phyloP scores from a whole-genome alignment of 2,329 filamentous ascomycete genomes.

The Aspergillus udagawae region DNA sequence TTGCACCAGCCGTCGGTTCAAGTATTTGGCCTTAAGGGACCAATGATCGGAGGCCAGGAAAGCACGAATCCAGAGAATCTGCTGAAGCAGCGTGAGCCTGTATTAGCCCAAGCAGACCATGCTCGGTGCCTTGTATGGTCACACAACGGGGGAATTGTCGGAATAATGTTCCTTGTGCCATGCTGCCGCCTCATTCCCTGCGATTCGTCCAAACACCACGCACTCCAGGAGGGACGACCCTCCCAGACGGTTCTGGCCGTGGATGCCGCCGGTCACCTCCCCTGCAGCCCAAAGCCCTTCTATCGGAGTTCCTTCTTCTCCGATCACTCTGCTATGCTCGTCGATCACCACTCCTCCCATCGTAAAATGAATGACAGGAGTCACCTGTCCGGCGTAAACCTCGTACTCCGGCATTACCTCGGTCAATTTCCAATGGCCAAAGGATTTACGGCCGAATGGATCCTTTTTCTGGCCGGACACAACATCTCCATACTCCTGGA shows the following conservation, averaged over 20 bases:
- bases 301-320: constrained; percentile 42
- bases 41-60: too few species aligned
- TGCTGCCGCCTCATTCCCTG: constrained; percentile 47
- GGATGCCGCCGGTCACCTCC: constrained; percentile 62
- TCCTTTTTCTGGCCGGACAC: constrained; percentile 43
- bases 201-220: constrained; percentile 60
- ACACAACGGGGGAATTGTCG: background rate
- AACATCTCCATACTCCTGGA: constrained; percentile 49
- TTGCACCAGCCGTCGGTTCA: too few species aligned
- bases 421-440: constrained; percentile 54
- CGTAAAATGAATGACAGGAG: constrained; percentile 63
- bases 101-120: too few species aligned
- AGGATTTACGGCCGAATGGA: constrained; percentile 46
- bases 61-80: too few species aligned
- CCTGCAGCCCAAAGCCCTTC: constrained; percentile 60
- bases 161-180: constrained; percentile 8
- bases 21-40: too few species aligned
- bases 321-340: constrained; percentile 50
- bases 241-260: constrained; percentile 60
- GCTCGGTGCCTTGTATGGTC: background rate
- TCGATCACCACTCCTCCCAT: constrained; percentile 63
- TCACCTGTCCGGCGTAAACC: constrained; percentile 57
- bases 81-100: too few species aligned
- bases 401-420: constrained; percentile 49
- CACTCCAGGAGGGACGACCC: constrained; percentile 61